Evolutionary conservation across 768 basidiomycete species (phyloP).

Genomic region (Lactifluus pinguis): DNA sequence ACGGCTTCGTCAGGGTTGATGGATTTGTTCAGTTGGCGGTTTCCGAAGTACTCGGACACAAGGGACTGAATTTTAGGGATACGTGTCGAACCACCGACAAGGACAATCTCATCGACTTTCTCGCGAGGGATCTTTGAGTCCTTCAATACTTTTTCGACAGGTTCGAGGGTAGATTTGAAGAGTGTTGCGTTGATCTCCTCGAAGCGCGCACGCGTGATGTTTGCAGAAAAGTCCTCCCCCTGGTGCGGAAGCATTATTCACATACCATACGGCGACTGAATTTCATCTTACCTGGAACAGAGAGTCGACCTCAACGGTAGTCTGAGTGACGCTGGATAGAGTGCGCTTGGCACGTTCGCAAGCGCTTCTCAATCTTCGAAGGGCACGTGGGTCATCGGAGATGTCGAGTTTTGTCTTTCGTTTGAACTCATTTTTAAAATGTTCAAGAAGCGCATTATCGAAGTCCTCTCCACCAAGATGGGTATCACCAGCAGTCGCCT

Average conservation of each 20-base stretch:
- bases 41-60: slow-evolving; percentile 97
- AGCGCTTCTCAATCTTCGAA: slow-evolving; percentile 90
- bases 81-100: slow-evolving; percentile 99
- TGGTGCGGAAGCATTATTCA: slow-evolving; percentile 25
- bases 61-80: slow-evolving; percentile 98
- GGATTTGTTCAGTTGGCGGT: slow-evolving; percentile 97
- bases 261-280: not conserved
- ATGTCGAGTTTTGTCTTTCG: slow-evolving; percentile 95
- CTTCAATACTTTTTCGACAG: slow-evolving; percentile 98
- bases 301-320: slow-evolving; percentile 98
- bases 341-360: slow-evolving; percentile 99
- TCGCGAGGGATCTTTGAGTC: slow-evolving; percentile 97
- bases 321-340: slow-evolving; percentile 95
- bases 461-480: slow-evolving; percentile 99
- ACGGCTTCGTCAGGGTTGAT: slow-evolving; percentile 99
- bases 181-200: slow-evolving; percentile 95
- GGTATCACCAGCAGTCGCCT: slow-evolving; percentile 98
- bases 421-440: slow-evolving; percentile 99
- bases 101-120: slow-evolving; percentile 98
- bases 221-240: slow-evolving; percentile 98
- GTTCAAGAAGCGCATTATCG: slow-evolving; percentile 94
- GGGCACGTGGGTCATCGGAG: slow-evolving; percentile 92
- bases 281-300: slow-evolving; percentile 66
- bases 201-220: slow-evolving; percentile 98
- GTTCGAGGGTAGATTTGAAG: slow-evolving; percentile 97